These are phyloP conservation scores for Boletus rubroflammeus DNA, from an alignment of 768 basidiomycete genomes.

Conservation along the genomic window DNA sequence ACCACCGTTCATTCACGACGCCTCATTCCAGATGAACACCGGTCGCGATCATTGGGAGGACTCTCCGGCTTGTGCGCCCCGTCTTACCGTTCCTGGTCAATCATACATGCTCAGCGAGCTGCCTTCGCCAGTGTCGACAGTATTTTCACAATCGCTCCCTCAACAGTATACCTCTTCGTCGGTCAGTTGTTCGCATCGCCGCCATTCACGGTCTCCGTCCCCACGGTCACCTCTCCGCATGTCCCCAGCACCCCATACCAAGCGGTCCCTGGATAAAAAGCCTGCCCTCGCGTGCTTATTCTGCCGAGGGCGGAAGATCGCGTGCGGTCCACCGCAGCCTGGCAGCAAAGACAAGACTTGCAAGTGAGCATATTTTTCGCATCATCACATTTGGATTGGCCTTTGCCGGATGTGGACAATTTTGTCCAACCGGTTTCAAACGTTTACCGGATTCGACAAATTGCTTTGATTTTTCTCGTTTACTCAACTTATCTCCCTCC, in stretches of 20 bases:
- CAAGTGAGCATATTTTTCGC: slow-evolving; percentile 48
- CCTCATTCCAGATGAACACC: slow-evolving; percentile 4
- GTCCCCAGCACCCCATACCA: slow-evolving; percentile 23
- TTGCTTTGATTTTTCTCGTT: background rate
- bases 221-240: slow-evolving; percentile 17
- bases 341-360: slow-evolving; percentile 55
- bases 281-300: slow-evolving; percentile 63
- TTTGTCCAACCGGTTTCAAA: slow-evolving; percentile 14
- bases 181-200: slow-evolving; percentile 18
- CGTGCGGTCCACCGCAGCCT: slow-evolving; percentile 56
- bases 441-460: slow-evolving; percentile 9
- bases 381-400: background rate
- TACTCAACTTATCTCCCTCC: slow-evolving; percentile 12
- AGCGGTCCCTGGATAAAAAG: slow-evolving; percentile 43
- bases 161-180: slow-evolving; percentile 14
- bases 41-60: slow-evolving; percentile 26
- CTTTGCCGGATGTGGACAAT: slow-evolving; percentile 5
- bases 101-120: slow-evolving; percentile 21
- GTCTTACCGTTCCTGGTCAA: slow-evolving; percentile 9
- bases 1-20: slow-evolving; percentile 12
- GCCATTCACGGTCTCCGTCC: slow-evolving; percentile 27
- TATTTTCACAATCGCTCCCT: slow-evolving; percentile 11
- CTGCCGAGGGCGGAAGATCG: slow-evolving; percentile 66
- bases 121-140: slow-evolving; percentile 1
- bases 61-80: background rate